A percentile compares a stretch with the other conserved stretches of the same genome.
Conservation (phyloP, 2,329 filamentous ascomycete genomes). For the Colletotrichum sp. region DNA sequence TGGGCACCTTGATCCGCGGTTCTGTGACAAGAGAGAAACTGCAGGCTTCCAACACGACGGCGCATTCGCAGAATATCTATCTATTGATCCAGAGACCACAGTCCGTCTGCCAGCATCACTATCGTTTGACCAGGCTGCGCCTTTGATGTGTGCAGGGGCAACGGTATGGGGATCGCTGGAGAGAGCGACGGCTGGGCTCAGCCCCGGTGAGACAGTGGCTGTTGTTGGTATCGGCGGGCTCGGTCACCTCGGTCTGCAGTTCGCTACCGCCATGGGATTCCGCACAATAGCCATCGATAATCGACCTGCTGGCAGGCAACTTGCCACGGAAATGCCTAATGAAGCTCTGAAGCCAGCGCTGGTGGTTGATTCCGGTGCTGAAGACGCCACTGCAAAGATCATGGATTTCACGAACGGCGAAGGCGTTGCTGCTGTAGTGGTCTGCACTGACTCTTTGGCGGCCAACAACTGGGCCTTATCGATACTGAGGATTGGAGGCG, state of each 20-base stretch:
- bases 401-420: conserved; percentile 32
- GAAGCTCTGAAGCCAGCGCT: conserved; percentile 28
- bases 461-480: conserved; percentile 34
- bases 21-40: conserved; percentile 35
- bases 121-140: conserved; percentile 38
- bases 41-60: conserved; percentile 39
- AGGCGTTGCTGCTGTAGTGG: conserved; percentile 33
- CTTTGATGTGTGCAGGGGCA: conserved; percentile 40
- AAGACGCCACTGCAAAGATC: conserved; percentile 24
- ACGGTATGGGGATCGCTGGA: conserved; percentile 38
- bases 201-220: conserved; percentile 29
- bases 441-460: conserved; percentile 35
- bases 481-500: conserved; percentile 32
- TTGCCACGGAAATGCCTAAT: conserved; percentile 30
- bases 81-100: conserved; percentile 32
- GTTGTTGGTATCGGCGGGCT: conserved; percentile 40
- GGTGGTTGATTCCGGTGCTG: conserved; percentile 28
- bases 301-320: conserved; percentile 28
- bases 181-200: conserved; percentile 28
- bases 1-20: conserved; percentile 29
- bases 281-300: conserved; percentile 40
- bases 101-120: conserved; percentile 30
- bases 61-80: conserved; percentile 38
- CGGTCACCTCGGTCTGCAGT: conserved; percentile 39
- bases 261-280: conserved; percentile 38